Base-by-base conservation (phyloP, 73 alveolate genomes). In the Paramecium biaurelia region DNA sequence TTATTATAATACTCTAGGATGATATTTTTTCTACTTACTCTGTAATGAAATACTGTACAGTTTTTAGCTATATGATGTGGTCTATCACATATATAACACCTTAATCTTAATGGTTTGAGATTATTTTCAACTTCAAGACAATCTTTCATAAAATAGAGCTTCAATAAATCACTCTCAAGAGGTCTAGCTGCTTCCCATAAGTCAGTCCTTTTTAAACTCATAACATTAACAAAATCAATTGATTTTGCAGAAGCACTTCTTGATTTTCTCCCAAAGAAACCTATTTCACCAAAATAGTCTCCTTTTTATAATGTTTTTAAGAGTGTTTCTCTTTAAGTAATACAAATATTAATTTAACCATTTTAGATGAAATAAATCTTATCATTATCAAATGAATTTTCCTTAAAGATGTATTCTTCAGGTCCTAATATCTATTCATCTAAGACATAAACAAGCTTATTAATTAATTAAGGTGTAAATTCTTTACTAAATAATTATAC, bases 241-340 rank as follows among this genome's bases (percentile, higher is more conserved):
- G 95, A 26, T 70, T 92, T 94, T 5, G 92, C 96, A 4, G 93
- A 76, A n/a, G 95, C 94, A 21, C 70, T 45, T 57, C 97, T 92
- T 8, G 93, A 79, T 45, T 26, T 18, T 30, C 94, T 89, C 14
- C 93, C 72, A 74, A 93, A 76, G 70, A 93, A 94, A 7, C 96
- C 96, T 24, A 94, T 94, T 89, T 94, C 97, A 38, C 97, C 97
- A 76, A 94, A 88, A 82, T 93, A 85, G 5, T 86, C 87, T 34
- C 92, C 96, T 88, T 93, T 89, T 92, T 67, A 43, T n/a, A 85
- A 34, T 10, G 85, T 85, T 59, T 30, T 58, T 57, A 67, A 18
- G 7, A 26, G 41, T 24, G 56, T 79, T 30, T 79, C 74, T 10
- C 45, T 68, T 21, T 72, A 88, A 42, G 89, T 15, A 4, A 93